Evolutionary conservation across 148 eudicot genomes (phyloP).

Genomic region (Rhododendron henanense): DNA sequence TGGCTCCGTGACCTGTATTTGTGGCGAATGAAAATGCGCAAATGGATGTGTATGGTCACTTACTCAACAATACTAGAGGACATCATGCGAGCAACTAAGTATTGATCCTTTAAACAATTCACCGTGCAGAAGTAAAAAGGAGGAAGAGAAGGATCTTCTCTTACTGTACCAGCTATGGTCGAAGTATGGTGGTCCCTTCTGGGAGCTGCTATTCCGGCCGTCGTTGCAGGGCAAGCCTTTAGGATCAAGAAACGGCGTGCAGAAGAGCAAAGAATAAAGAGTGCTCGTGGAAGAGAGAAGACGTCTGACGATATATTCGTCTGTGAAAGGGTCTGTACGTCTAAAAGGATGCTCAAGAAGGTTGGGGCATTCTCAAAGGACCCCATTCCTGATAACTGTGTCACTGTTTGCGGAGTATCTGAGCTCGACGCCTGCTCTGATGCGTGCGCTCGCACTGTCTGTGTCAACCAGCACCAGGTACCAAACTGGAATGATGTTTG

Average conservation of each 20-base stretch:
- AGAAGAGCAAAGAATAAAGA: slow-evolving; percentile 54
- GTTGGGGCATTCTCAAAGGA: slow-evolving; percentile 67
- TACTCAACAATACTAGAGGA: neutral
- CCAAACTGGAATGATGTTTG: slow-evolving; percentile 70
- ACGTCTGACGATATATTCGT: slow-evolving; percentile 57
- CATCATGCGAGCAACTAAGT: neutral
- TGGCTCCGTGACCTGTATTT: neutral
- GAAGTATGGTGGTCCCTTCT: slow-evolving; percentile 64
- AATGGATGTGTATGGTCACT: neutral
- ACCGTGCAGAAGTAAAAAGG: slow-evolving; percentile 1
- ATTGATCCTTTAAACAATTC: too few relatives aligned
- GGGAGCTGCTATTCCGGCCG: slow-evolving; percentile 57
- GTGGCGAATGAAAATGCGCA: neutral
- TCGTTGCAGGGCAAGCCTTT: slow-evolving; percentile 52
- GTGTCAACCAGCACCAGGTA: slow-evolving; percentile 67
- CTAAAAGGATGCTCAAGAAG: slow-evolving; percentile 65
- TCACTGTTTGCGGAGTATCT: slow-evolving; percentile 61
- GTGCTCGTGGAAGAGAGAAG: slow-evolving; percentile 54
- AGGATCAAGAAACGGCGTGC: slow-evolving; percentile 53
- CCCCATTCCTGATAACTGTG: slow-evolving; percentile 60
- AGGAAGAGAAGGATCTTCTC: neutral
- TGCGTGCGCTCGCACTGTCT: slow-evolving; percentile 61
- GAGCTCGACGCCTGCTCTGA: slow-evolving; percentile 67
- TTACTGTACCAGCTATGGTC: slow-evolving; percentile 31
- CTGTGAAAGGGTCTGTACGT: slow-evolving; percentile 65